Conservation (phyloP, 148 eudicot species). For the Rhododendron ovatum region DNA sequence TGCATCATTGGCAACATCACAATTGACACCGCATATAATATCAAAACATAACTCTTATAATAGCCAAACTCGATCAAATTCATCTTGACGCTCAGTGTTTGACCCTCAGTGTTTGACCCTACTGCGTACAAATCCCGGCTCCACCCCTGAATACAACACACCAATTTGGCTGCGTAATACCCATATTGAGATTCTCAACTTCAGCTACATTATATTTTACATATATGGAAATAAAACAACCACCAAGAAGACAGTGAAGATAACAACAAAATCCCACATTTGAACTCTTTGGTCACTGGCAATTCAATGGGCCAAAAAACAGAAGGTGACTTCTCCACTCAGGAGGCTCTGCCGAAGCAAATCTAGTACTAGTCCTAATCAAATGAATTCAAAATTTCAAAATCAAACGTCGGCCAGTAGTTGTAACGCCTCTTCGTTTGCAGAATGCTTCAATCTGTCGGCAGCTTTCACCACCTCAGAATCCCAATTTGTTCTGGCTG, state of each 20-base stretch:
- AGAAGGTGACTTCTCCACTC: neutral
- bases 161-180: neutral
- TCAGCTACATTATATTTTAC: neutral
- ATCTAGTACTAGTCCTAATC: neutral
- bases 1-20: neutral
- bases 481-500: slow-evolving; percentile 53
- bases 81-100: too few relatives aligned
- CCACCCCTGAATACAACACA: neutral
- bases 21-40: neutral
- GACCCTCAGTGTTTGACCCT: too few relatives aligned
- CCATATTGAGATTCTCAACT: neutral
- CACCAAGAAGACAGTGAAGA: neutral
- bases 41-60: too few relatives aligned
- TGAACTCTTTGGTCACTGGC: neutral
- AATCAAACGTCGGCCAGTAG: slow-evolving; percentile 19
- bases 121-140: neutral
- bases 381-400: neutral
- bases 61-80: neutral
- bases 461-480: slow-evolving; percentile 48
- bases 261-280: neutral
- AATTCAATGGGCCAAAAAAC: neutral
- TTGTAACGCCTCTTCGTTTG: slow-evolving; percentile 33
- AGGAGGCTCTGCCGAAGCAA: neutral
- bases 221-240: neutral
- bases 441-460: slow-evolving; percentile 38